Evolutionary conservation across 73 alveolate genomes (phyloP).

Genomic region (Paramecium biaurelia): DNA sequence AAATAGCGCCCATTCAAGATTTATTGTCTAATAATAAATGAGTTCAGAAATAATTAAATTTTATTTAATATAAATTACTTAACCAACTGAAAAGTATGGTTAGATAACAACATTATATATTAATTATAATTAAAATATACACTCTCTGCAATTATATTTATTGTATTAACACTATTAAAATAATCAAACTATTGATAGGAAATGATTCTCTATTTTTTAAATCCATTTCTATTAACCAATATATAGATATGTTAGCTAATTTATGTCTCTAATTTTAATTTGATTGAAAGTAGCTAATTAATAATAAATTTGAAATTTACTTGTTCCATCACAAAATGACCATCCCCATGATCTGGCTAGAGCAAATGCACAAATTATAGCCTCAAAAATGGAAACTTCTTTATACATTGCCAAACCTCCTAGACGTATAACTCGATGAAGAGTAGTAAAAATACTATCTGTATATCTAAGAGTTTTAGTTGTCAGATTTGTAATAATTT

Average conservation of each 20-base stretch:
- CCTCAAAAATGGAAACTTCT: slow-evolving; percentile 19
- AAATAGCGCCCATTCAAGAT: neutral
- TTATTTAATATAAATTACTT: neutral
- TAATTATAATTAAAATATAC: neutral
- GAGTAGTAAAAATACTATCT: neutral
- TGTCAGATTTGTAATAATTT: neutral
- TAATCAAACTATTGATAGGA: slow-evolving; percentile 30
- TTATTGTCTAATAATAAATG: neutral
- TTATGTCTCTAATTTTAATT: neutral
- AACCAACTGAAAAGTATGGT: neutral
- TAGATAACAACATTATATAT: neutral
- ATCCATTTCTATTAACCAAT: slow-evolving; percentile 32
- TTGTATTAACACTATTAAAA: neutral
- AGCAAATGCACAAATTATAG: neutral
- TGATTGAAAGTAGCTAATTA: slow-evolving; percentile 33
- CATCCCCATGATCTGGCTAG: slow-evolving; percentile 40
- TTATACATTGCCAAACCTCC: slow-evolving; percentile 47
- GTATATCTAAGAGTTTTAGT: neutral
- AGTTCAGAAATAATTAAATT: neutral
- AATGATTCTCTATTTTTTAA: slow-evolving; percentile 3
- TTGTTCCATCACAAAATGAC: slow-evolving; percentile 52
- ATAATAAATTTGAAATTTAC: neutral
- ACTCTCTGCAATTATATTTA: neutral
- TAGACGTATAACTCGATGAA: slow-evolving; percentile 26
- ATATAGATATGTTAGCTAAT: neutral